Conservation (phyloP, 805 yeast genomes). For the Candida quercuum region DNA sequence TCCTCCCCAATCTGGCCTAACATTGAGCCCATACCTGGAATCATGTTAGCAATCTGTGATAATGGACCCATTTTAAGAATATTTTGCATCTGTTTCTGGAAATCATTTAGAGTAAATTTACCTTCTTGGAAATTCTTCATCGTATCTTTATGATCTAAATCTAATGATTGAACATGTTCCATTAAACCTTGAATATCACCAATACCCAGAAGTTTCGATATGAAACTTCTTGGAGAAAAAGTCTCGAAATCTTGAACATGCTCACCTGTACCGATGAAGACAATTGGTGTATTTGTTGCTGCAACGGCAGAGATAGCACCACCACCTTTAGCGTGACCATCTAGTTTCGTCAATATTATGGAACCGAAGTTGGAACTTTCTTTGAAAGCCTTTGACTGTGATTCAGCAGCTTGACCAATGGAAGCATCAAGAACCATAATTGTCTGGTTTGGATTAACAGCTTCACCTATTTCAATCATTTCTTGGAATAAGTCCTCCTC, state of each 20-base stretch:
- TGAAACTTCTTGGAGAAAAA: conserved; percentile 83
- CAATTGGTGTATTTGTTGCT: conserved; percentile 90
- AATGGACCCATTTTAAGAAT: conserved; percentile 96
- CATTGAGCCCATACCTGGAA: conserved; percentile 86
- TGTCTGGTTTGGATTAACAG: conserved; percentile 90
- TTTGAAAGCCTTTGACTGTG: conserved; percentile 90
- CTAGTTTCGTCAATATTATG: conserved; percentile 91
- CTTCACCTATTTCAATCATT: conserved; percentile 88
- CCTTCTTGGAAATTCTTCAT: conserved; percentile 94
- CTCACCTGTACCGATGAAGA: conserved; percentile 97
- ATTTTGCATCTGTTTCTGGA: conserved; percentile 92
- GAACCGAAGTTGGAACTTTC: conserved; percentile 93
- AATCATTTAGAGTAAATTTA: conserved; percentile 83
- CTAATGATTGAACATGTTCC: conserved; percentile 87
- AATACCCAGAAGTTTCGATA: conserved; percentile 89
- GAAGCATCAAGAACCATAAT: conserved; percentile 97
- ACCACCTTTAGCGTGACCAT: conserved; percentile 99
- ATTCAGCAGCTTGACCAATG: conserved; percentile 97
- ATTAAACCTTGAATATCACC: conserved; percentile 92
- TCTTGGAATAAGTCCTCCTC: conserved; percentile 88
- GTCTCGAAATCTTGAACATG: conserved; percentile 90
- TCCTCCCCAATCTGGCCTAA: conserved; percentile 88
- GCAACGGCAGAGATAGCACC: conserved; percentile 99
- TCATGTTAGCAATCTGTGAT: conserved; percentile 90
- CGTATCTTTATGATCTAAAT: conserved; percentile 83